phyloP scores from a whole-genome alignment of 116 monocot species.

The Posidonia oceanica region DNA sequence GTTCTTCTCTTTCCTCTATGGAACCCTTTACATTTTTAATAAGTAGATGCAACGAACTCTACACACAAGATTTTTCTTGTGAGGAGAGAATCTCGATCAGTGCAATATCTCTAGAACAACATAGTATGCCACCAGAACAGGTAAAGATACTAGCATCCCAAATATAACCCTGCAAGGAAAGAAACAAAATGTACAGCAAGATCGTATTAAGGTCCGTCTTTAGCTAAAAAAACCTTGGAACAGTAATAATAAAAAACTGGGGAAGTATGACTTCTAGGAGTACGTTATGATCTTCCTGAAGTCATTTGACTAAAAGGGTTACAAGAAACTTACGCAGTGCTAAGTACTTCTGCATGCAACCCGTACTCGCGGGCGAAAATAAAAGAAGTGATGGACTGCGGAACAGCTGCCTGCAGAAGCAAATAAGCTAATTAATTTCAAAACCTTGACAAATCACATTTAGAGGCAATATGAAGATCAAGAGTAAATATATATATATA shows the following conservation, averaged over 20 bases:
- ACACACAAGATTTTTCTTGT: too few relatives aligned
- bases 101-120: slow-evolving; percentile 28
- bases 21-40: too few relatives aligned
- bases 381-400: slow-evolving; percentile 73
- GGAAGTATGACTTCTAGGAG: too few relatives aligned
- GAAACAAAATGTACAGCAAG: not conserved
- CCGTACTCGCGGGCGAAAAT: slow-evolving; percentile 75
- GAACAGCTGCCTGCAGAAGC: slow-evolving; percentile 49
- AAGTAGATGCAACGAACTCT: too few relatives aligned
- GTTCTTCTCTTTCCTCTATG: too few relatives aligned
- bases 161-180: slow-evolving; percentile 61
- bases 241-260: too few relatives aligned
- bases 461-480: too few relatives aligned
- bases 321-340: slow-evolving; percentile 68
- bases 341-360: slow-evolving; percentile 75
- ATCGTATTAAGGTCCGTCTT: too few relatives aligned
- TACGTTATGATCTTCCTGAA: not conserved
- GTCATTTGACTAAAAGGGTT: not conserved
- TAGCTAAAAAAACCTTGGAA: too few relatives aligned
- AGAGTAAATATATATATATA: too few relatives aligned
- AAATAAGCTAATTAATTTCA: not conserved
- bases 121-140: slow-evolving; percentile 49
- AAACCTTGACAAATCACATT: too few relatives aligned
- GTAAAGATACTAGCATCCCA: slow-evolving; percentile 59
- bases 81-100: not conserved